These are phyloP conservation scores for Juglanconis sp. DNA, from an alignment of 2,329 filamentous ascomycete genomes.

Conservation along the genomic window DNA sequence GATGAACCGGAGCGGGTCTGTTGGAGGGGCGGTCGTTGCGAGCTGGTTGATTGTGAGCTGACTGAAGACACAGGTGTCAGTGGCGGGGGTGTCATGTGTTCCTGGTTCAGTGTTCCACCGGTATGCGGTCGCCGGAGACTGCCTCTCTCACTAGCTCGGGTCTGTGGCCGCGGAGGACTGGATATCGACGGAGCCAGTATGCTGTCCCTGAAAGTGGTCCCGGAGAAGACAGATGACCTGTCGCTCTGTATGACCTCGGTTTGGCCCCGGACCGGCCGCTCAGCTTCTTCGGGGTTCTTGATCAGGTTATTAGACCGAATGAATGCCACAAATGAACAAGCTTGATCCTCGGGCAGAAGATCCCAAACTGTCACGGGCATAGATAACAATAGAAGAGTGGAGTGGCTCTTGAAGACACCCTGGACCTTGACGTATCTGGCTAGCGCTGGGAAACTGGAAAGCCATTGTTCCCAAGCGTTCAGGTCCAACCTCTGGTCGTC, in stretches of 20 bases:
- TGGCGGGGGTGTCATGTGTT: not conserved
- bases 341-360: constrained; percentile 54
- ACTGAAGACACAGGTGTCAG: not conserved
- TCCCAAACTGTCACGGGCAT: constrained; percentile 60
- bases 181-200: constrained; percentile 19
- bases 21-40: constrained; percentile 6
- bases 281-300: constrained; percentile 26
- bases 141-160: not conserved
- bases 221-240: constrained; percentile 27
- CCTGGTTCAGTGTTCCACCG: not conserved
- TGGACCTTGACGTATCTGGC: constrained; percentile 60
- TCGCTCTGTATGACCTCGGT: constrained; percentile 18
- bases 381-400: constrained; percentile 54
- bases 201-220: constrained; percentile 27
- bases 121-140: constrained; percentile 18
- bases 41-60: constrained; percentile 3
- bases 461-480: constrained; percentile 58
- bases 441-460: constrained; percentile 52
- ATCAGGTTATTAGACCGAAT: constrained; percentile 56
- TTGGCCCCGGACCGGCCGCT: constrained; percentile 3
- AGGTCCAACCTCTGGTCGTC: constrained; percentile 55
- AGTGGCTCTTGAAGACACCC: constrained; percentile 60
- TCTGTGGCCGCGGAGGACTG: constrained; percentile 13
- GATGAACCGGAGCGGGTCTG: not conserved
- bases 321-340: constrained; percentile 57